Evolutionary conservation across 1,284 basidiomycete species (phyloP), one percentile per base, ranked within the genome.

Genomic region (Neolentinus lepideus): DNA sequence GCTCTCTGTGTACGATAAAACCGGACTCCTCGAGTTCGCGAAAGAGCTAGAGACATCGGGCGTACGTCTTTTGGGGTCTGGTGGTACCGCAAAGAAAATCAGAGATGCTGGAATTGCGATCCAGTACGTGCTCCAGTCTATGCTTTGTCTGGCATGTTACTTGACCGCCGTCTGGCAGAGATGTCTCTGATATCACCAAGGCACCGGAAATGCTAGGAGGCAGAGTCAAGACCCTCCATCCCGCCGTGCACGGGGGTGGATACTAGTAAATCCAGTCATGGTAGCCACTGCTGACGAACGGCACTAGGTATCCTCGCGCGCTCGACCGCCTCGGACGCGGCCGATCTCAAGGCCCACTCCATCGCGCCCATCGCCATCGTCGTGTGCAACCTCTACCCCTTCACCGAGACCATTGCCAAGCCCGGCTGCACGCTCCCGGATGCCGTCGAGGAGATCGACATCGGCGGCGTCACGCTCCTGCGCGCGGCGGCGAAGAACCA

Each of bases 151-250:
- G 10, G 10, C 21, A 51, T 19, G 16, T 4, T 10, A 51, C 25
- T 19, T 16, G 24, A 46, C n/a, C n/a, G 19, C 43, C 10, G 4
- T 46, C 6, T 16, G 43, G 14, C 62, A 98, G 95, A 62, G 97
- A 99, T 83, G 95, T 99, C 48, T 94, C 94, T 21, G 92, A 94
- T 67, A 91, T 99, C 73, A 99, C 97, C 53, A 96, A 96, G 67
- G 95, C 95, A 1, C 97, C 96, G n/a, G 97, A 99, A 73, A 99
- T 99, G 94, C 83, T 99, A 14, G 95, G 96, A 55, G 97, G 97
- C 46, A 83, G 97, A 60, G 97, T 99, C 61, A 99, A 99, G 78
- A 99, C 97, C 3, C 83, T 99, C n/a, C 97, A 99, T 68, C 97
- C 97, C 53, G 95, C 91, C 21, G 93, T 99, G 24, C 97, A 99